Base-by-base conservation (phyloP, 805 yeast species). In the Starmera dryadoides region DNA sequence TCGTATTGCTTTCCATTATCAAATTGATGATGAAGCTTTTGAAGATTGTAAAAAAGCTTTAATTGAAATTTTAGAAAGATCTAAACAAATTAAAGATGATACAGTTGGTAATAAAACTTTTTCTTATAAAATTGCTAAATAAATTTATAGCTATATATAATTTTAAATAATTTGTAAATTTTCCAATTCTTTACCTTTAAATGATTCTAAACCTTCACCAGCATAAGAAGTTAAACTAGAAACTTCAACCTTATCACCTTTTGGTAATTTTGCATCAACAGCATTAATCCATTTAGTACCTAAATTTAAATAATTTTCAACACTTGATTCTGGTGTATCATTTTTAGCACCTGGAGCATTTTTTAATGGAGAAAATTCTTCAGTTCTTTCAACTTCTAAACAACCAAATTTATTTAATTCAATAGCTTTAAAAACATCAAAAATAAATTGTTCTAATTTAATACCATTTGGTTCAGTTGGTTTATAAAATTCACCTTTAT, bases 381-480 rank as follows among this genome's bases (percentile, higher is more conserved):
- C 79, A 4, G 65, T 46, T 59, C 99, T 77, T 30, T 76, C 83
- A 18, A 93, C 98, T 64, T 93, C 98, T 42, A 93, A 70, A 57
- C 94, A 86, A 1, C 96, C 98, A 59, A 93, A 93, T 52, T 75
- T 76, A 14, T 59, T 56, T 45, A 89, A 56, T 11, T 75, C 72
- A 28, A 93, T 81, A 23, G 79, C 73, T 36, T 89, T 89, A 64
- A 93, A 93, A 19, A 93, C 95, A 57, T 93, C 99, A 65, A 93
- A 93, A 41, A 93, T 95, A 53, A 93, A 93, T 60, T 91, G 98
- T 61, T 93, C 99, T 55, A 93, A 71, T 60, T 93, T 93, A 56
- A 91, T 80, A 33, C 98, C 98, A 59, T 93, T 93, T 35, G 91
- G 86, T 41, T 68, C 73, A 1, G 68, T 49, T n/a, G 98, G 96